A percentile compares a stretch with the other conserved stretches of the same genome.
These are phyloP conservation scores for Coniferiporia weirii DNA, from an alignment of 1,284 basidiomycete genomes.

Conservation along the genomic window DNA sequence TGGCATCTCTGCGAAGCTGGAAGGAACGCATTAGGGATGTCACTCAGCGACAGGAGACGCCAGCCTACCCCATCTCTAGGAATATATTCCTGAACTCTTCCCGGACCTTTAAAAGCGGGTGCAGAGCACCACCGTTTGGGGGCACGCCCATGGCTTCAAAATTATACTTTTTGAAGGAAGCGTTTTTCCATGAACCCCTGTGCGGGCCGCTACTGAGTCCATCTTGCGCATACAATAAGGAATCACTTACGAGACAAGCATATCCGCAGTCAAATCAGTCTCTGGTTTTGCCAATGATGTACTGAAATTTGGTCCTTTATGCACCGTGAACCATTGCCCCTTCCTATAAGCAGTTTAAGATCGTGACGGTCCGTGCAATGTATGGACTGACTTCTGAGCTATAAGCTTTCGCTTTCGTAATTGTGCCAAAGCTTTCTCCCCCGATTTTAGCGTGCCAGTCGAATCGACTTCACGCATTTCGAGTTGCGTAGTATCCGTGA, in stretches of 20 bases:
- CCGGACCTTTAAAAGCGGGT: conserved; percentile 95
- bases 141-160: conserved; percentile 94
- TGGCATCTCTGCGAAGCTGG: conserved; percentile 97
- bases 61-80: conserved; percentile 92
- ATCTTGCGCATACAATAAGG: not conserved
- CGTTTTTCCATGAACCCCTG: conserved; percentile 88
- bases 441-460: conserved; percentile 63
- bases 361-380: conserved; percentile 9
- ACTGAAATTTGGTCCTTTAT: conserved; percentile 85
- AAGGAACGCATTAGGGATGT: not conserved
- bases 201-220: not conserved
- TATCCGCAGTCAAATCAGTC: conserved; percentile 95
- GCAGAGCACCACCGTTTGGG: conserved; percentile 86
- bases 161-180: conserved; percentile 97
- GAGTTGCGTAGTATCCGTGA: conserved; percentile 69
- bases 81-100: conserved; percentile 99
- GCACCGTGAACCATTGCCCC: conserved; percentile 89
- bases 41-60: not conserved
- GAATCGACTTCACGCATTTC: conserved; percentile 75
- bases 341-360: conserved; percentile 53
- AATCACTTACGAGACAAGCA: conserved; percentile 76
- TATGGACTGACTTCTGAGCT: conserved; percentile 50
- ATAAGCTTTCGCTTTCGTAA: conserved; percentile 90
- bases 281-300: conserved; percentile 95
- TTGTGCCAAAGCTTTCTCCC: conserved; percentile 80